These are phyloP conservation scores for Lachnellula subtilissima DNA, from an alignment of 2,329 filamentous ascomycete species.

Conservation along the genomic window DNA sequence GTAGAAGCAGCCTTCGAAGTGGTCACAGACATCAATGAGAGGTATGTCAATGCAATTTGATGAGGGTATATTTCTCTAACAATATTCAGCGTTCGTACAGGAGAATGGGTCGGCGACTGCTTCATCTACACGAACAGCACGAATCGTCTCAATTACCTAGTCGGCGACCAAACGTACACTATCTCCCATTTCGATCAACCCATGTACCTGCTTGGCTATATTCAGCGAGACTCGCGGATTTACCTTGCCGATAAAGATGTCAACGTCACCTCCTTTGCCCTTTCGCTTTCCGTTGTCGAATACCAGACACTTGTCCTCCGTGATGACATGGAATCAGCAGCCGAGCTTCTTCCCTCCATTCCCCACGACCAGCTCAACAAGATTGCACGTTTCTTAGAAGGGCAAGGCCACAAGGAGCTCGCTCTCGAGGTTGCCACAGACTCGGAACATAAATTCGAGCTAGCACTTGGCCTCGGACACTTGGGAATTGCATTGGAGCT, in stretches of 20 bases:
- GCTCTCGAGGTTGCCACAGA: slow-evolving; percentile 93
- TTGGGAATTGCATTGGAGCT: slow-evolving; percentile 82
- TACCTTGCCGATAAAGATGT: slow-evolving; percentile 97
- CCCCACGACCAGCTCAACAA: slow-evolving; percentile 95
- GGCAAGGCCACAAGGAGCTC: slow-evolving; percentile 93
- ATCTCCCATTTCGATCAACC: slow-evolving; percentile 94
- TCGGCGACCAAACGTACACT: slow-evolving; percentile 96
- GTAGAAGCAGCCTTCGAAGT: slow-evolving; percentile 96
- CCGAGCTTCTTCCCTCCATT: slow-evolving; percentile 77
- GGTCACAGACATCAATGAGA: slow-evolving; percentile 91
- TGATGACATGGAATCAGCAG: slow-evolving; percentile 86
- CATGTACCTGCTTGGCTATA: slow-evolving; percentile 93
- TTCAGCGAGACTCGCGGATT: slow-evolving; percentile 89
- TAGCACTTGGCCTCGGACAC: slow-evolving; percentile 77
- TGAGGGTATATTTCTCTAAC: slow-evolving; percentile 17
- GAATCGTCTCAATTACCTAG: slow-evolving; percentile 94
- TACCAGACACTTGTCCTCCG: slow-evolving; percentile 95
- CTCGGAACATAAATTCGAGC: slow-evolving; percentile 91
- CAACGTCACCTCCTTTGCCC: slow-evolving; percentile 79
- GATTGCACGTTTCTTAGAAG: slow-evolving; percentile 94
- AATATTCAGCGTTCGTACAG: slow-evolving; percentile 69
- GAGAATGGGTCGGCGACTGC: slow-evolving; percentile 97
- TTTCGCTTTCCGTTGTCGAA: slow-evolving; percentile 89
- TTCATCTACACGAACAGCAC: slow-evolving; percentile 98
- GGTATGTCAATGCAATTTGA: slow-evolving; percentile 41